Evolutionary conservation across 1,284 basidiomycete genomes (phyloP).

Genomic region (Golubevia pallescens): DNA sequence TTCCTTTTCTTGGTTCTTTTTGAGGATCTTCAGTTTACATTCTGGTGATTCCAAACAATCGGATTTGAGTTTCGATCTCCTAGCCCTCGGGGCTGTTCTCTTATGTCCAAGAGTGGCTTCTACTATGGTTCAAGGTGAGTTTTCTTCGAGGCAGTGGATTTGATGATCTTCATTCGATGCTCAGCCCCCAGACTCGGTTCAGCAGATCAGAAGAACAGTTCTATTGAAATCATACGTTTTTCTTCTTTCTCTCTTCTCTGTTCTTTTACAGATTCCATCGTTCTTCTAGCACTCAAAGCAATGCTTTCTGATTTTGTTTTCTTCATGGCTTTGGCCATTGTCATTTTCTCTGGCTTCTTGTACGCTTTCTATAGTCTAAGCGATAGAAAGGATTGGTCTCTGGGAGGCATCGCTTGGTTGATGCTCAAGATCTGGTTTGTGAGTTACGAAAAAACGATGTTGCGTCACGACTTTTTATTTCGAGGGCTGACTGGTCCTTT

Average conservation of each 20-base stretch:
- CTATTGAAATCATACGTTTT: no score
- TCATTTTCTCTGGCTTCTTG: constrained; percentile 78
- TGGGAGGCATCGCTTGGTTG: constrained; percentile 81
- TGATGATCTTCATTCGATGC: no score
- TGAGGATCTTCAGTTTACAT: constrained; percentile 28
- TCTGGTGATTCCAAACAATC: constrained; percentile 18
- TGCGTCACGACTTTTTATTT: no score
- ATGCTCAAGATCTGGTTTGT: constrained; percentile 78
- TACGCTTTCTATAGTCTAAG: constrained; percentile 84
- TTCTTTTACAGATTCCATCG: constrained; percentile 12
- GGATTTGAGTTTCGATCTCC: constrained; percentile 37
- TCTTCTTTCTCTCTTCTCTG: no score
- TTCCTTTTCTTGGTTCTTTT: constrained; percentile 35
- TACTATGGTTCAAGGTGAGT: constrained; percentile 43
- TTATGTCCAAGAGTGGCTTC: constrained; percentile 44
- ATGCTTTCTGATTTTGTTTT: constrained; percentile 79
- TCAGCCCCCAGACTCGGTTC: no score
- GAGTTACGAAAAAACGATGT: constrained; percentile 13
- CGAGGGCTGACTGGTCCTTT: neutral
- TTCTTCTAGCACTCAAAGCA: constrained; percentile 67
- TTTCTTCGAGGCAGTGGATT: no score
- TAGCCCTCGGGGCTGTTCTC: constrained; percentile 45
- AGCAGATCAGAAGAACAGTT: no score
- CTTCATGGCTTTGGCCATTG: constrained; percentile 79
- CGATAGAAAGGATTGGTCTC: constrained; percentile 50